Percentiles rank a stretch among this genome's conserved stretches.
These are phyloP conservation scores for Cephalotrichum gorgonifer DNA, from an alignment of 2,329 filamentous ascomycete species.

Conservation along the genomic window DNA sequence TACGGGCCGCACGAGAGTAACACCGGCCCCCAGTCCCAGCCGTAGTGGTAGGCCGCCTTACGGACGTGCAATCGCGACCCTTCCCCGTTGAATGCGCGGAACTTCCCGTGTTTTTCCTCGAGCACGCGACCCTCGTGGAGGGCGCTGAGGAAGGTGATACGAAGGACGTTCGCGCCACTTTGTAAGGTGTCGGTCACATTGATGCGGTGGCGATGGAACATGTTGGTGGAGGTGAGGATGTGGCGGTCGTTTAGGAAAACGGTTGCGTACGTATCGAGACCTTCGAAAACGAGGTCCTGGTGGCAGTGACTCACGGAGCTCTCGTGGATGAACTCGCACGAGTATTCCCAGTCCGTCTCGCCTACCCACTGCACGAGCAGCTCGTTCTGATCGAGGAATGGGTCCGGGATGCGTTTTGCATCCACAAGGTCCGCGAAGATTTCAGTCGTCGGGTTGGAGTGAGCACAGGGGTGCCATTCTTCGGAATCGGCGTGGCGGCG, in stretches of 20 bases:
- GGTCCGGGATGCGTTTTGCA: constrained; percentile 62
- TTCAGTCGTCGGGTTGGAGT: too few relatives aligned
- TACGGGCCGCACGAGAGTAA: constrained; percentile 61
- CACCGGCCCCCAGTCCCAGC: constrained; percentile 65
- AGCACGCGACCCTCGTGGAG: constrained; percentile 51
- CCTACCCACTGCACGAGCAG: constrained; percentile 65
- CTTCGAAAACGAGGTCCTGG: constrained; percentile 63
- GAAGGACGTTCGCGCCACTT: constrained; percentile 43
- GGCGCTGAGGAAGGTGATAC: constrained; percentile 55
- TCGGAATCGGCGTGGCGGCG: too few relatives aligned
- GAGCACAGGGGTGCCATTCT: too few relatives aligned
- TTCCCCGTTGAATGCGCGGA: constrained; percentile 59
- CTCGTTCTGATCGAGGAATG: constrained; percentile 68
- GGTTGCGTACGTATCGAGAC: constrained; percentile 68
- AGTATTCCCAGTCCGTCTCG: constrained; percentile 61
- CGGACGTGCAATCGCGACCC: constrained; percentile 47
- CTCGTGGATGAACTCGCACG: constrained; percentile 54
- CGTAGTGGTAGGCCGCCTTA: constrained; percentile 64
- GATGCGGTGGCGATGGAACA: constrained; percentile 65
- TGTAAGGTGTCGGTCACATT: constrained; percentile 49
- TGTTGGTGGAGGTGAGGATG: constrained; percentile 64
- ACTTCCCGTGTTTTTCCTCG: constrained; percentile 49
- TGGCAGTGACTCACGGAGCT: constrained; percentile 28
- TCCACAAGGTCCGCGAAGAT: too few relatives aligned
- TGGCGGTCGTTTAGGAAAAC: constrained; percentile 57